Conservation (phyloP, 1,284 basidiomycete genomes). For the Apiotrichum domesticum region DNA sequence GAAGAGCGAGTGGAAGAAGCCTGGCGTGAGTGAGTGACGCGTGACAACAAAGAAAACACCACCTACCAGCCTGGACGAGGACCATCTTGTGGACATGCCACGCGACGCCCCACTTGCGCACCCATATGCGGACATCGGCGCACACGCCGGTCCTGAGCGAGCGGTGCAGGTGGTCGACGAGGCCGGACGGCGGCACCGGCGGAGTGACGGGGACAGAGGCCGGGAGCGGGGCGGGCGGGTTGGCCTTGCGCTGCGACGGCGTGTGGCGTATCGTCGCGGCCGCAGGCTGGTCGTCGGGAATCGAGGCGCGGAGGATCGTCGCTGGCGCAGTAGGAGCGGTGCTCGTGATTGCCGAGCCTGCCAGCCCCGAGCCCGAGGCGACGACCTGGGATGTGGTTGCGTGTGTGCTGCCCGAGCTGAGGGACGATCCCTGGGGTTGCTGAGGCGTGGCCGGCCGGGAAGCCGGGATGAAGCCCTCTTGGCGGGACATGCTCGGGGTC, state of each 20-base stretch:
- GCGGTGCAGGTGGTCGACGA: constrained; percentile 59
- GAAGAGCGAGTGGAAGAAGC: constrained; percentile 78
- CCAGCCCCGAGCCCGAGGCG: background rate
- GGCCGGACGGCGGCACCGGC: constrained; percentile 15
- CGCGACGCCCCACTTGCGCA: constrained; percentile 66
- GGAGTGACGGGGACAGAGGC: constrained; percentile 19
- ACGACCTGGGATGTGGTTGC: background rate
- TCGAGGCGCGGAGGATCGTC: background rate
- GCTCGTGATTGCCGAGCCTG: too few species aligned
- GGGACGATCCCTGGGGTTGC: too few species aligned
- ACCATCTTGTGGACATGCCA: constrained; percentile 76
- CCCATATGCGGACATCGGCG: constrained; percentile 65
- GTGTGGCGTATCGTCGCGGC: constrained; percentile 4
- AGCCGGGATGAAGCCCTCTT: constrained; percentile 2
- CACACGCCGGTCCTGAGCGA: constrained; percentile 66
- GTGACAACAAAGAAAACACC: too few species aligned
- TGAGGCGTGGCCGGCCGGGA: background rate
- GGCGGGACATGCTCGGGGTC: background rate
- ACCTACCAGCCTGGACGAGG: constrained; percentile 72
- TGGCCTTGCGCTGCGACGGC: constrained; percentile 11
- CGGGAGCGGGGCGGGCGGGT: constrained; percentile 7
- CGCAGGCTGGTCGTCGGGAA: background rate
- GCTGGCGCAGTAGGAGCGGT: background rate
- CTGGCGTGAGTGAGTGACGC: constrained; percentile 47
- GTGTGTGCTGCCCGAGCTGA: too few species aligned